Percentiles rank a stretch among this genome's conserved stretches.
These are phyloP conservation scores for Heracleum sosnowskyi DNA, from an alignment of 129 eudicot species.

Conservation along the genomic window DNA sequence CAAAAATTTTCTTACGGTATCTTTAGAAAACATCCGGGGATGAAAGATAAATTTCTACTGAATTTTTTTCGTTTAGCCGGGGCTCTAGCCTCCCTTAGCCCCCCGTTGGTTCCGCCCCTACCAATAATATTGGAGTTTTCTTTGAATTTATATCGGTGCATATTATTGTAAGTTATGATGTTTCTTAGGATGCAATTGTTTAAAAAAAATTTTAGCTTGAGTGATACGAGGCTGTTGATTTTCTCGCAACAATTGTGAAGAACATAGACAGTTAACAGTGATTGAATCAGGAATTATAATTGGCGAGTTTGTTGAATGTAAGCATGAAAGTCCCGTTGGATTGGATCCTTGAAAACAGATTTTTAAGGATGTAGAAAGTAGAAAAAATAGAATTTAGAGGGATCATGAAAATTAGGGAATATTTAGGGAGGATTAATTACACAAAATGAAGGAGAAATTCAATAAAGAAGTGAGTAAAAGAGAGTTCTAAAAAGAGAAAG, in stretches of 20 bases:
- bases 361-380: not conserved
- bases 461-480: not conserved
- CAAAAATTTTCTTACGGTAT: no score
- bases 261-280: no score
- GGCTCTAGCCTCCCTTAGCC: no score
- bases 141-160: not conserved
- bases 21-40: no score
- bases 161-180: not conserved
- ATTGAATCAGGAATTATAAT: not conserved
- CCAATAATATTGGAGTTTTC: not conserved
- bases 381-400: not conserved
- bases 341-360: not conserved
- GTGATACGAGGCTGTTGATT: no score
- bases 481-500: not conserved
- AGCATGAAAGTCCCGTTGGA: not conserved
- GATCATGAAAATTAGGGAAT: not conserved
- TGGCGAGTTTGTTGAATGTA: not conserved
- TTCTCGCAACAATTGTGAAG: no score
- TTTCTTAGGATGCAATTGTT: not conserved
- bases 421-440: not conserved
- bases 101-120: no score
- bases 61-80: no score
- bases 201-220: not conserved
- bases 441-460: not conserved
- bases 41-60: no score